Evolutionary conservation across 2,329 filamentous ascomycete species (phyloP).

Genomic region (Ophiostoma piceae): DNA sequence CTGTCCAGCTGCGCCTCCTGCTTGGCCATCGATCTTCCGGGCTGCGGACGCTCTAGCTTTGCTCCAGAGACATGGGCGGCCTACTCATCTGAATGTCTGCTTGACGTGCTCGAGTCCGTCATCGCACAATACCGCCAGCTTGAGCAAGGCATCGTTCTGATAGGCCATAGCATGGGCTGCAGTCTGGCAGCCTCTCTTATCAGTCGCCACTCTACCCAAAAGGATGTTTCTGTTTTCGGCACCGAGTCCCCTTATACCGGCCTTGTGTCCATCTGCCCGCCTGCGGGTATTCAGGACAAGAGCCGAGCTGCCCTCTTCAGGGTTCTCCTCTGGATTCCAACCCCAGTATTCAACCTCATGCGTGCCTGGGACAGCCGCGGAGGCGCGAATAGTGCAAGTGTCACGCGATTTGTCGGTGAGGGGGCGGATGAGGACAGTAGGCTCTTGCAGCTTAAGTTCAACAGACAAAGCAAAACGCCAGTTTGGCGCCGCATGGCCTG

Average conservation of each 20-base stretch:
- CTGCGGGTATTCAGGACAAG: slow-evolving; percentile 57
- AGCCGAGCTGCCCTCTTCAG: slow-evolving; percentile 47
- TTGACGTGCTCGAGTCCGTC: slow-evolving; percentile 66
- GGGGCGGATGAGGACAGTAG: slow-evolving; percentile 61
- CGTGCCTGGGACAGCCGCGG: slow-evolving; percentile 73
- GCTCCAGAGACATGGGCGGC: slow-evolving; percentile 65
- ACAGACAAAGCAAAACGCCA: slow-evolving; percentile 73
- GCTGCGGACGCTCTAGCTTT: slow-evolving; percentile 78
- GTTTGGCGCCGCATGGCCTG: slow-evolving; percentile 79
- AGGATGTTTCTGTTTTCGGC: too few relatives aligned
- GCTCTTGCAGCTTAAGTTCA: slow-evolving; percentile 66
- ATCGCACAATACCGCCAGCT: slow-evolving; percentile 69
- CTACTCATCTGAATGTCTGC: slow-evolving; percentile 71
- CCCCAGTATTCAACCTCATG: slow-evolving; percentile 68
- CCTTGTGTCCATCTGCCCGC: slow-evolving; percentile 75
- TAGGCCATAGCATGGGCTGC: slow-evolving; percentile 89
- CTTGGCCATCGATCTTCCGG: slow-evolving; percentile 82
- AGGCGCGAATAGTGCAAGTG: slow-evolving; percentile 70
- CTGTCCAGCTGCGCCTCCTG: slow-evolving; percentile 79
- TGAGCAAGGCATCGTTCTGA: slow-evolving; percentile 68
- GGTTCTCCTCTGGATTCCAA: slow-evolving; percentile 63
- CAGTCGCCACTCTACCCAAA: slow-evolving; percentile 41
- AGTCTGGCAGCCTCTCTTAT: slow-evolving; percentile 70
- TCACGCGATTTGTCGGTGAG: slow-evolving; percentile 68
- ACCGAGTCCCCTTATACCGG: slow-evolving; percentile 47